Conservation (phyloP, 192 early-diverging fungal genomes). For the Globomyces pollinis-pini region DNA sequence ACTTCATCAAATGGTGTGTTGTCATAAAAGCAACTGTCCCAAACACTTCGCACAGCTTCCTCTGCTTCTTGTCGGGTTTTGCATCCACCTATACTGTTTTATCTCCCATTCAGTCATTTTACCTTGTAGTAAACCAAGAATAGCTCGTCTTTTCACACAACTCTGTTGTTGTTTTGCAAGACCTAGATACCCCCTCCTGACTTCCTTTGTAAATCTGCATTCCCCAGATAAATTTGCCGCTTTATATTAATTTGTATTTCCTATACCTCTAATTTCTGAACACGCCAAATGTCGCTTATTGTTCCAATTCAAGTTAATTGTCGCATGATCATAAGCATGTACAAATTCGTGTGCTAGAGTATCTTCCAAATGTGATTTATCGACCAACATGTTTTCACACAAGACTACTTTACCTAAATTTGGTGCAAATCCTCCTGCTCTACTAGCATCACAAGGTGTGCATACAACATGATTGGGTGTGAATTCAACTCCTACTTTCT, state of each 20-base stretch:
- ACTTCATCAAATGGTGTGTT: constrained; percentile 97
- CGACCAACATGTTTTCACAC: constrained; percentile 75
- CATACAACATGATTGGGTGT: constrained; percentile 61
- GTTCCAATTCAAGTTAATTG: constrained; percentile 35
- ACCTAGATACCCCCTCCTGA: constrained; percentile 30
- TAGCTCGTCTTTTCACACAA: constrained; percentile 83
- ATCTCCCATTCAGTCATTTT: too few relatives aligned
- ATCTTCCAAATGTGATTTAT: constrained; percentile 79
- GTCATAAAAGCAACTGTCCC: constrained; percentile 84
- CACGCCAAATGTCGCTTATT: constrained; percentile 43
- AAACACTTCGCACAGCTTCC: constrained; percentile 78
- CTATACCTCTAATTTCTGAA: constrained; percentile 45
- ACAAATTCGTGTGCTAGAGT: constrained; percentile 86
- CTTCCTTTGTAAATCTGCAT: constrained; percentile 37
- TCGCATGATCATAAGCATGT: constrained; percentile 49
- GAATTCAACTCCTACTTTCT: constrained; percentile 58
- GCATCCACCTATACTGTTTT: too few relatives aligned
- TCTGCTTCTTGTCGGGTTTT: constrained; percentile 75
- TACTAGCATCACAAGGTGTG: constrained; percentile 69
- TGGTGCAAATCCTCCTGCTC: constrained; percentile 82
- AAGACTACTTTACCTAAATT: constrained; percentile 68
- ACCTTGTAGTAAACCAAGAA: constrained; percentile 67
- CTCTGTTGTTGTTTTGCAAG: constrained; percentile 39
- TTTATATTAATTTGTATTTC: too few relatives aligned
- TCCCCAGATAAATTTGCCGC: constrained; percentile 40